Conservation (phyloP, 768 basidiomycete species). For the Psilocybe subaeruginosa region DNA sequence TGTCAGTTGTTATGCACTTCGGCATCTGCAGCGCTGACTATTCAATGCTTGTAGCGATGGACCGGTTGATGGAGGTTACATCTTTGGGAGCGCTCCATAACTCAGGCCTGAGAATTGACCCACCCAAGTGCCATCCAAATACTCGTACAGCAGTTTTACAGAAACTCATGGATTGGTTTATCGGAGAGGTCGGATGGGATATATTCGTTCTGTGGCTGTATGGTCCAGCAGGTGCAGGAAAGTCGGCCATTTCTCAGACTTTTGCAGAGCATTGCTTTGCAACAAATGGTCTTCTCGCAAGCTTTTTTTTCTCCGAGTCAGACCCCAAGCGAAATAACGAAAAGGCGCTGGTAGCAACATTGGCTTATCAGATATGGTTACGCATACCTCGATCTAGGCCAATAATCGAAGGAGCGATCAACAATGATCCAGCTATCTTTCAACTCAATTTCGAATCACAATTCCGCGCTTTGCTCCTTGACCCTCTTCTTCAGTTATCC, state of each 20-base stretch:
- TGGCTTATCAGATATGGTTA: slow-evolving; percentile 16
- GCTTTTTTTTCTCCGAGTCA: slow-evolving; percentile 19
- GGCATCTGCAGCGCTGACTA: too few relatives aligned
- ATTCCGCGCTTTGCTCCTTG: too few relatives aligned
- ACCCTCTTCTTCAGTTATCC: too few relatives aligned
- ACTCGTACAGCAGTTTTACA: slow-evolving; percentile 14
- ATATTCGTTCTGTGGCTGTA: slow-evolving; percentile 17
- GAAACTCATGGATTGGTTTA: slow-evolving; percentile 11
- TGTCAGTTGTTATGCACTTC: too few relatives aligned
- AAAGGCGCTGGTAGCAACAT: slow-evolving; percentile 8
- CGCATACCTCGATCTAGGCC: neutral
- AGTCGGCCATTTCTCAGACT: slow-evolving; percentile 20
- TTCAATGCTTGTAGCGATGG: too few relatives aligned
- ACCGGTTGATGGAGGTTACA: neutral
- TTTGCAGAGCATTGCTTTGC: slow-evolving; percentile 11
- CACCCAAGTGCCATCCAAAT: slow-evolving; percentile 17
- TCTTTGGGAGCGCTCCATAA: slow-evolving; percentile 10
- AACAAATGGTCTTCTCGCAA: slow-evolving; percentile 2
- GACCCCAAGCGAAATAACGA: slow-evolving; percentile 4
- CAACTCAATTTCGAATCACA: too few relatives aligned
- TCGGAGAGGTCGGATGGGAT: neutral
- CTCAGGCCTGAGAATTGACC: slow-evolving; percentile 8
- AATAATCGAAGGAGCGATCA: too few relatives aligned
- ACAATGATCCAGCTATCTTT: too few relatives aligned
- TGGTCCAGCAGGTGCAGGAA: slow-evolving; percentile 22